Evolutionary conservation across 768 basidiomycete genomes (phyloP), one percentile per base, ranked within the genome.

Genomic region (Terana coerulea): DNA sequence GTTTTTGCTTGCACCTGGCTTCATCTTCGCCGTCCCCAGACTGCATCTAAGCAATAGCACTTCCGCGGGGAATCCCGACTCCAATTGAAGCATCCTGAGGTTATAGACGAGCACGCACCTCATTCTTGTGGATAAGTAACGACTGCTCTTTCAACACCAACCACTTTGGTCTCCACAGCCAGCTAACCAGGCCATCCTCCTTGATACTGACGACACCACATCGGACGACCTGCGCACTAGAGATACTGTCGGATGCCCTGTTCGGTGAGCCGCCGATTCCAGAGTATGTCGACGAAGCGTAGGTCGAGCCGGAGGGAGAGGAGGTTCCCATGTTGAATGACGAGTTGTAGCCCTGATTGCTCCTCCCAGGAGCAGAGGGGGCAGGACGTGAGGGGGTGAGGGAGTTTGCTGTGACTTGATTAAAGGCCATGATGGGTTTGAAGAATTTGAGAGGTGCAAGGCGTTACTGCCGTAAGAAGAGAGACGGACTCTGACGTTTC

Each of bases 121-220:
- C 95, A 60, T 81, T 90, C 75, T 94, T 98, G 65, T 93, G 91
- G 51, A 98, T 81, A 17, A 80, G 76, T 41, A 99, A 68, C 8
- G 83, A 75, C 59, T 83, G 78, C 43, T 93, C 91, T 61, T 82
- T 88, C 55, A 99, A 75, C 4, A 95, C 77, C 50, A 98, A 71
- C 87, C 88, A 98, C 67, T 91, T 89, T 63, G 88, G 81, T 66
- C 87, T 82, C 84, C 95, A 98, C 44, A 97, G 77, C 78, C 91
- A 94, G 56, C 88, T 89, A 2, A 88, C 84, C 56, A 98, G 84
- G 1, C 92, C 90, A 44, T 97, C 95, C 67, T 99, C 95, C 75
- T 98, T 98, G 61, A 95, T 75, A 66, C 79, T 86, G 39, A 90
- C 92, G 36, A 72, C 71, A n/a, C 89, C 95, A 49, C 72, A 72